Conservation (phyloP, 441 rosid genomes). For the Theobroma grandiflorum region DNA sequence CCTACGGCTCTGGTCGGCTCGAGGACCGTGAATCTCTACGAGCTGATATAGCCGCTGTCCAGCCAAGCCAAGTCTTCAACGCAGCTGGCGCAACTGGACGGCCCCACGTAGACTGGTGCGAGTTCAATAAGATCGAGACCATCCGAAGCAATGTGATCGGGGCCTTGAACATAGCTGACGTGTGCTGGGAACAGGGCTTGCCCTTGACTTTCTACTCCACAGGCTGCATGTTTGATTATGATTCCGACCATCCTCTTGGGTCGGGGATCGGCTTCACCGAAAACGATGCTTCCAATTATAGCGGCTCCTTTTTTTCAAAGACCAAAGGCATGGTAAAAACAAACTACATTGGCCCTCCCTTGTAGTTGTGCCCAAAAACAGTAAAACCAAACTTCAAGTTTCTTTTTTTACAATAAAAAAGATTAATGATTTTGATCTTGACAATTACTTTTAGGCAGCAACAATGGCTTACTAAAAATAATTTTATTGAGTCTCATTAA, state of each 20-base stretch:
- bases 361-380: too few relatives aligned
- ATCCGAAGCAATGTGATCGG: conserved; percentile 62
- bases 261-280: conserved; percentile 67
- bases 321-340: conserved; percentile 64
- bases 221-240: conserved; percentile 68
- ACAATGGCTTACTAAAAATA: too few relatives aligned
- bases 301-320: conserved; percentile 66
- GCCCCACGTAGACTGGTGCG: conserved; percentile 71
- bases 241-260: conserved; percentile 47
- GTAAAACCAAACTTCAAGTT: too few relatives aligned
- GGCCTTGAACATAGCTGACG: conserved; percentile 52
- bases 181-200: too few relatives aligned
- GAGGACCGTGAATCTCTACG: conserved; percentile 59
- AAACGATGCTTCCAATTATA: conserved; percentile 60
- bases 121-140: conserved; percentile 65
- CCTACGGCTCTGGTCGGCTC: conserved; percentile 63
- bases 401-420: too few relatives aligned
- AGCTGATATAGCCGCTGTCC: conserved; percentile 44
- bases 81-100: conserved; percentile 73
- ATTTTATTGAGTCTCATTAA: too few relatives aligned
- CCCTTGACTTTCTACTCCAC: conserved; percentile 53
- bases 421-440: too few relatives aligned
- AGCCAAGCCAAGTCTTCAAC: conserved; percentile 64
- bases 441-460: too few relatives aligned
- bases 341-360: too few relatives aligned